Evolutionary conservation across 306 rosid genomes (phyloP).

Genomic region (Cercis canadensis): DNA sequence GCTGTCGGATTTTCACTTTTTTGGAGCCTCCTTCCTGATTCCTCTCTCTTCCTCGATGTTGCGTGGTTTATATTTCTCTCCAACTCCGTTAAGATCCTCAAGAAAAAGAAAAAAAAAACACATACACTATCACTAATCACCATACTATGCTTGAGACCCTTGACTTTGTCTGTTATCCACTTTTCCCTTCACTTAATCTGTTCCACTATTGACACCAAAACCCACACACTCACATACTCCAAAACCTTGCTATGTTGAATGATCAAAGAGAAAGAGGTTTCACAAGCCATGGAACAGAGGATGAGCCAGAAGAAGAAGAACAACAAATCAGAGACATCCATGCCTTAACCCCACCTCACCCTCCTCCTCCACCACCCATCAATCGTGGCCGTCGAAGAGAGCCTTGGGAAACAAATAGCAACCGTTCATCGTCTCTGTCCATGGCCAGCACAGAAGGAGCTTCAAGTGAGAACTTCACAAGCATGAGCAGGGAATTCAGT

Average conservation of each 20-base stretch:
- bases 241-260: slow-evolving; percentile 51
- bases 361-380: slow-evolving; percentile 11
- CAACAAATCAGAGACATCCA: slow-evolving; percentile 79
- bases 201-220: slow-evolving; percentile 8
- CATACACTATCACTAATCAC: background rate
- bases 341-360: slow-evolving; percentile 73
- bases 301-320: slow-evolving; percentile 40
- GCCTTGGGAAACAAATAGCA: slow-evolving; percentile 64
- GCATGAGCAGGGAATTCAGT: slow-evolving; percentile 88
- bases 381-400: slow-evolving; percentile 59
- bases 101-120: background rate
- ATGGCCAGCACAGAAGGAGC: slow-evolving; percentile 62
- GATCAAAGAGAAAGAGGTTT: slow-evolving; percentile 35
- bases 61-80: slow-evolving; percentile 38
- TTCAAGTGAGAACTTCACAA: slow-evolving; percentile 72
- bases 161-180: slow-evolving; percentile 14
- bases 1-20: slow-evolving; percentile 9
- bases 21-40: background rate
- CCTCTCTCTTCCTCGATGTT: slow-evolving; percentile 22
- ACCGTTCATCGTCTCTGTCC: slow-evolving; percentile 64
- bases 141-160: slow-evolving; percentile 17
- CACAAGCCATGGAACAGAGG: slow-evolving; percentile 42
- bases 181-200: slow-evolving; percentile 25
- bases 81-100: slow-evolving; percentile 30
- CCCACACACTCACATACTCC: background rate